Base-by-base conservation (phyloP, 1,284 basidiomycete genomes). In the Sphagnurus paluster region DNA sequence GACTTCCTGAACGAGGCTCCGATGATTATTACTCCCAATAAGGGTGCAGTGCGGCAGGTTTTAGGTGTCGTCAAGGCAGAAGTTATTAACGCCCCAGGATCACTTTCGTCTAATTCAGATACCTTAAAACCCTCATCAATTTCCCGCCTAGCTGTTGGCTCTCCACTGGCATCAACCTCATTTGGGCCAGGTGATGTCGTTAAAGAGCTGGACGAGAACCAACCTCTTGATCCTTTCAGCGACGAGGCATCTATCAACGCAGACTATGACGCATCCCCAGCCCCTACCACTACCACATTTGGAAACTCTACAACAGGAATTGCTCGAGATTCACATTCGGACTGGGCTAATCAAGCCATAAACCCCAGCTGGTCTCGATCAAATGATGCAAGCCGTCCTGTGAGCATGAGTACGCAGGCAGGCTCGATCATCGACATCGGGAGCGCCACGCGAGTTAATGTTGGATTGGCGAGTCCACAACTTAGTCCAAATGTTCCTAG, bases 1-100 rank as follows among this genome's bases (percentile, higher is more conserved):
- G 87, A 90, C 56, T 76, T 91, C 63, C 68, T 91, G 47, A 81
- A 81, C 56, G 89, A 91, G 61, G 81, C 84, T 1, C 87, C 89
- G 13, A 83, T 86, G 66, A 91, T 91, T 55, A 77, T 91, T 52
- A 88, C 85, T 0, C 78, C 84, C 20, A 74, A 70, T 24, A 80
- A 79, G 49, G 78, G 78, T 35, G 72, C 75, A 26, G 79, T 87
- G 51, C 77, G 84, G 25, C 85, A 88, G 59, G 83, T 89, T 8
- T 64, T 87, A 32, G 86, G 87, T 28, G 79, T 87, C 37, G 82
- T 82, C 41, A 87, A 84, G 62, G 86, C 89, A 21, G 87, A 88
- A 60, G 82, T 90, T 38, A 79, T 91, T 51, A 82, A 76, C 49
- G 75, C 87, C 2, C 68, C 79, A 1, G 74, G 73, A 25, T 66